Percentiles rank a stretch among this genome's conserved stretches.
Conservation (phyloP, 2,329 filamentous ascomycete genomes). For the Arthrobotrys conoides region DNA sequence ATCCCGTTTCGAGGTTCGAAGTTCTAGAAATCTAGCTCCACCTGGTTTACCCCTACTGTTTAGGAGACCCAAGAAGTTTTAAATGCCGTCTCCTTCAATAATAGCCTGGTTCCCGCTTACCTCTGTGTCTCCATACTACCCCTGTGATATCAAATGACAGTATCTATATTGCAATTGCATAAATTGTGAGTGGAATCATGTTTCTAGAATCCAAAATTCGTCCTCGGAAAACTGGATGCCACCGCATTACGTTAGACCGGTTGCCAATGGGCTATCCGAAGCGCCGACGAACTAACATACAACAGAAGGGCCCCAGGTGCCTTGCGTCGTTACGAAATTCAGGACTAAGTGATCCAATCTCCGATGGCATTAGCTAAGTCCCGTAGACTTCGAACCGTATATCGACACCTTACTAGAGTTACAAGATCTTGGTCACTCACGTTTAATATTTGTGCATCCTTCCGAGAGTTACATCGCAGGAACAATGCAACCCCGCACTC, state of each 20-base stretch:
- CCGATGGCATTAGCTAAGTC: neutral
- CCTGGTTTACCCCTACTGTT: conserved; percentile 44
- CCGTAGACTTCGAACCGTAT: neutral
- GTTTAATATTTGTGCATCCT: conserved; percentile 34
- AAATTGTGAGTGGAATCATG: neutral
- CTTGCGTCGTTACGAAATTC: conserved; percentile 17
- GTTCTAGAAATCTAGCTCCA: conserved; percentile 38
- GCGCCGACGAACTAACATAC: conserved; percentile 18
- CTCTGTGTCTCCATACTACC: neutral
- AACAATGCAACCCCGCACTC: conserved; percentile 47
- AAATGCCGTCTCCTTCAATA: conserved; percentile 27
- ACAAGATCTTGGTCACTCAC: conserved; percentile 1
- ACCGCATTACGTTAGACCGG: neutral
- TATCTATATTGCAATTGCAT: neutral
- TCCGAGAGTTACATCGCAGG: conserved; percentile 55
- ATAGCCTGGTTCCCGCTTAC: conserved; percentile 2
- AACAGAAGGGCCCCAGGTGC: conserved; percentile 25
- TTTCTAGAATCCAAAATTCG: neutral
- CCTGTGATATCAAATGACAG: neutral
- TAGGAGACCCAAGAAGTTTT: conserved; percentile 4
- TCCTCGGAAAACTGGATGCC: neutral
- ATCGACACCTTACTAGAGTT: neutral
- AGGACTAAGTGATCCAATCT: conserved; percentile 17
- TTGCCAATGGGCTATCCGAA: neutral
- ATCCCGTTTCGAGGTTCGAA: conserved; percentile 9